Percentiles rank a stretch among this genome's conserved stretches.
phyloP scores from a whole-genome alignment of 148 eudicot species.

The Agrostemma githago region DNA sequence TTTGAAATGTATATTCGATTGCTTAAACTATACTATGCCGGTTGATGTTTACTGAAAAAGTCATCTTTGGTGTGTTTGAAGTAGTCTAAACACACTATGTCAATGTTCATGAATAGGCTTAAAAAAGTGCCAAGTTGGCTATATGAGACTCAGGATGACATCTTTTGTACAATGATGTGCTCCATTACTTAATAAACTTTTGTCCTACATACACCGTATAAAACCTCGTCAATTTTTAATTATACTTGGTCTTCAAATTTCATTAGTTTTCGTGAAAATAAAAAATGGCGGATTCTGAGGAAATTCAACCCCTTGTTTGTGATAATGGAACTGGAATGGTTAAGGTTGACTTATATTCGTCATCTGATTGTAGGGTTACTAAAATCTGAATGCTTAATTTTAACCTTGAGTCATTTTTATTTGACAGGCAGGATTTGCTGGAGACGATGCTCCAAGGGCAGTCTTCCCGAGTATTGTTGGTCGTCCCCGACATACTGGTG shows the following conservation, averaged over 20 bases:
- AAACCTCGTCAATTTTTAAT: neutral
- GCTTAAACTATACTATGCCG: constrained; percentile 1
- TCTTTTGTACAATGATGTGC: neutral
- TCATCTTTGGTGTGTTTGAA: neutral
- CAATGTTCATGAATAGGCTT: neutral
- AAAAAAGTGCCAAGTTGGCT: neutral
- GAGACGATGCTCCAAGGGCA: constrained; percentile 34
- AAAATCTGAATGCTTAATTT: neutral
- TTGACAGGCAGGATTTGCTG: constrained; percentile 32
- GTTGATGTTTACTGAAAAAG: neutral
- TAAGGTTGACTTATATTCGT: neutral
- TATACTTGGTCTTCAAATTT: neutral
- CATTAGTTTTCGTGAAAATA: neutral
- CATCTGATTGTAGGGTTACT: neutral
- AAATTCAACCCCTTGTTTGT: neutral
- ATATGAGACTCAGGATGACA: neutral
- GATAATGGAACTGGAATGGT: neutral
- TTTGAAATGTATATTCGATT: neutral
- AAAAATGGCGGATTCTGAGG: neutral
- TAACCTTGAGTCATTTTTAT: neutral
- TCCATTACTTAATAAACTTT: neutral
- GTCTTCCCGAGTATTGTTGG: constrained; percentile 36
- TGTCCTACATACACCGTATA: neutral
- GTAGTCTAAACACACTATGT: constrained; percentile 5
- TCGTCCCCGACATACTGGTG: constrained; percentile 34